A percentile compares a stretch with the other conserved stretches of the same genome.
Evolutionary conservation across 2,329 filamentous ascomycete genomes (phyloP).

Genomic region (Metarhizium rileyi): DNA sequence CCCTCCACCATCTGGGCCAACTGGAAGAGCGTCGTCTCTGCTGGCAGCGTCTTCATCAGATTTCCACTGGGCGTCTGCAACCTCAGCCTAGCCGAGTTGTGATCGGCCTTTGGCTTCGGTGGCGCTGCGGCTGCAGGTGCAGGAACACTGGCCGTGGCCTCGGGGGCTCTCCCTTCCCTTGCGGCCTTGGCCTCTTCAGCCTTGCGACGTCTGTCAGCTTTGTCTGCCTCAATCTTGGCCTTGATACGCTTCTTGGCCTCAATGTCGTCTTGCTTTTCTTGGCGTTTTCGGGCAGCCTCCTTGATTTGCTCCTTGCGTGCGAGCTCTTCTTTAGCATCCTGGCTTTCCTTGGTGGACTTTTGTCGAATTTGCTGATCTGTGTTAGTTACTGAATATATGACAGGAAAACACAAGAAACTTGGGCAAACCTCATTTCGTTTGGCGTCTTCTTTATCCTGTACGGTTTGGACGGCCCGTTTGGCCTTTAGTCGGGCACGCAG

Average conservation of each 20-base stretch:
- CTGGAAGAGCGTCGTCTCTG: constrained; percentile 87
- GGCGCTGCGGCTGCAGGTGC: constrained; percentile 33
- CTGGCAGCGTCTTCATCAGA: constrained; percentile 77
- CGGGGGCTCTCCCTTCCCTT: constrained; percentile 60
- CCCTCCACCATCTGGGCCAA: constrained; percentile 66
- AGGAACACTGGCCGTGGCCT: constrained; percentile 28
- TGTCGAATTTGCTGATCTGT: constrained; percentile 54
- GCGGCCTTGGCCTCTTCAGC: constrained; percentile 77
- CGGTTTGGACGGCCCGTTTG: constrained; percentile 59
- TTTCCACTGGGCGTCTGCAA: constrained; percentile 67
- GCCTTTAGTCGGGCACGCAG: constrained; percentile 60
- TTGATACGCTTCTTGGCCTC: constrained; percentile 84
- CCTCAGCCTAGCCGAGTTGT: constrained; percentile 72
- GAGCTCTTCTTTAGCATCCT: constrained; percentile 85
- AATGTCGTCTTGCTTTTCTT: constrained; percentile 77
- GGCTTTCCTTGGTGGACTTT: constrained; percentile 81
- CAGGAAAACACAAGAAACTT: neutral
- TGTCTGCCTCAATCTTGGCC: constrained; percentile 91
- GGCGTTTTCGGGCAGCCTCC: constrained; percentile 74
- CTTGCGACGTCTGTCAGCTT: constrained; percentile 77
- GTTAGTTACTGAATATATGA: neutral
- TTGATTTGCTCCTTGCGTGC: constrained; percentile 84
- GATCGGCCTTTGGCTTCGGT: constrained; percentile 56
- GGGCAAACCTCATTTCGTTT: constrained; percentile 75
- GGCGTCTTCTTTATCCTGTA: constrained; percentile 68